Percentiles rank a stretch among this genome's conserved stretches.
Evolutionary conservation across 257 asterid genomes (phyloP).

Genomic region (Salvia splendens): DNA sequence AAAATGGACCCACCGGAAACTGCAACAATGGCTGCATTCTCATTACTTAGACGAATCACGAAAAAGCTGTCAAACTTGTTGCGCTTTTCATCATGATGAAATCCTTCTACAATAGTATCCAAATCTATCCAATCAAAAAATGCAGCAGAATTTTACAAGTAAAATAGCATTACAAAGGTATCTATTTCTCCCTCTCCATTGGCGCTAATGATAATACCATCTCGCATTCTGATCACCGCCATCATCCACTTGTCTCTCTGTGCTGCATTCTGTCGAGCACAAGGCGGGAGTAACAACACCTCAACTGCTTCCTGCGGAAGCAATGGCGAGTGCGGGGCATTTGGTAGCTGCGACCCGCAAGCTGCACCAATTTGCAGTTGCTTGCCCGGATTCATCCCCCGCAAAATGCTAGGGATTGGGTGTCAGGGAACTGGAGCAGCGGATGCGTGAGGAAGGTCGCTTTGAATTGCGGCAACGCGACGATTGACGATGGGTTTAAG

Average conservation of each 20-base stretch:
- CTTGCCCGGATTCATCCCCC: constrained; percentile 60
- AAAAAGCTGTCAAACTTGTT: background rate
- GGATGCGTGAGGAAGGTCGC: constrained; percentile 56
- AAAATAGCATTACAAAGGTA: background rate
- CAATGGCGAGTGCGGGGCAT: constrained; percentile 50
- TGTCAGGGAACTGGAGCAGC: constrained; percentile 50
- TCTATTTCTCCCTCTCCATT: background rate
- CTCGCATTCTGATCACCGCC: constrained; percentile 9
- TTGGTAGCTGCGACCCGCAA: constrained; percentile 51
- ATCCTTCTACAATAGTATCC: background rate
- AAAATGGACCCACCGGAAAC: too few species aligned
- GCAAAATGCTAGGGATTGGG: constrained; percentile 47
- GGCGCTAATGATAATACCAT: background rate
- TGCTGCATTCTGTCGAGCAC: constrained; percentile 30
- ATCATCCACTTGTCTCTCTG: constrained; percentile 2
- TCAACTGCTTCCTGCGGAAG: constrained; percentile 28
- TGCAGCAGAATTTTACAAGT: background rate
- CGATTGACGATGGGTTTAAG: constrained; percentile 40
- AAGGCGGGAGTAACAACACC: constrained; percentile 15
- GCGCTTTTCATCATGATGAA: background rate
- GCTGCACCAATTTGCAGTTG: constrained; percentile 48
- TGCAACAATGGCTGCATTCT: background rate
- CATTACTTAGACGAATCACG: background rate
- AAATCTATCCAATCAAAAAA: background rate
- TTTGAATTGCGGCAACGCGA: constrained; percentile 42